A percentile compares a stretch with the other conserved stretches of the same genome.
Evolutionary conservation across 2,329 filamentous ascomycete genomes (phyloP).

Genomic region (Nigrospora oryzae): DNA sequence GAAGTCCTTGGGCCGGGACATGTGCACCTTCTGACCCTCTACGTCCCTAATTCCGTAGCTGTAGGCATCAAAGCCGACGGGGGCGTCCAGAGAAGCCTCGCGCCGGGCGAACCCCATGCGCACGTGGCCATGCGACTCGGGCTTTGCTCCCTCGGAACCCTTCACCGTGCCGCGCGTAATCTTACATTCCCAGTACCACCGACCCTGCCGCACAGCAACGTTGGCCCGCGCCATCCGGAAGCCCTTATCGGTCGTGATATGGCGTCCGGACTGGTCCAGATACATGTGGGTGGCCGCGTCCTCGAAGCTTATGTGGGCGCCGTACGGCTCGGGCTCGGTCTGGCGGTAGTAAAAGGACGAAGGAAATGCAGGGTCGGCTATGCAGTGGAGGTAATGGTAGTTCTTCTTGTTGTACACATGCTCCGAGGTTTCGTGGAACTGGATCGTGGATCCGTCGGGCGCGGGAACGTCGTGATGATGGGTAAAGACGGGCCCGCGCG

Average conservation of each 20-base stretch:
- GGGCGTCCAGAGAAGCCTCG: slow-evolving; percentile 74
- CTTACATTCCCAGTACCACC: slow-evolving; percentile 91
- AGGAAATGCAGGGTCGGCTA: slow-evolving; percentile 80
- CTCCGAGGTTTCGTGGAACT: slow-evolving; percentile 56
- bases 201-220: slow-evolving; percentile 79
- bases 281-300: slow-evolving; percentile 81
- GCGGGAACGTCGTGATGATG: slow-evolving; percentile 43
- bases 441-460: slow-evolving; percentile 39
- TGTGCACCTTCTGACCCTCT: slow-evolving; percentile 83
- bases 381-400: slow-evolving; percentile 85
- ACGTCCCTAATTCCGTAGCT: slow-evolving; percentile 91
- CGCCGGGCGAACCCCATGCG: slow-evolving; percentile 80
- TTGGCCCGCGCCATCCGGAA: slow-evolving; percentile 90
- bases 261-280: slow-evolving; percentile 65
- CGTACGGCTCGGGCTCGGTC: slow-evolving; percentile 77
- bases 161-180: slow-evolving; percentile 67
- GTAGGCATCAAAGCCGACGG: slow-evolving; percentile 83
- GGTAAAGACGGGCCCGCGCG: slow-evolving; percentile 49
- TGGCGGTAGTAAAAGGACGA: slow-evolving; percentile 84
- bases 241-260: slow-evolving; percentile 84
- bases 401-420: slow-evolving; percentile 61
- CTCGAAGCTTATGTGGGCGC: slow-evolving; percentile 83
- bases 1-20: slow-evolving; percentile 88
- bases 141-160: slow-evolving; percentile 29
- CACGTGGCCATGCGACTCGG: slow-evolving; percentile 52